These are phyloP conservation scores for Aspergillus heteromorphus DNA, from an alignment of 495 filamentous ascomycete species.

Conservation along the genomic window DNA sequence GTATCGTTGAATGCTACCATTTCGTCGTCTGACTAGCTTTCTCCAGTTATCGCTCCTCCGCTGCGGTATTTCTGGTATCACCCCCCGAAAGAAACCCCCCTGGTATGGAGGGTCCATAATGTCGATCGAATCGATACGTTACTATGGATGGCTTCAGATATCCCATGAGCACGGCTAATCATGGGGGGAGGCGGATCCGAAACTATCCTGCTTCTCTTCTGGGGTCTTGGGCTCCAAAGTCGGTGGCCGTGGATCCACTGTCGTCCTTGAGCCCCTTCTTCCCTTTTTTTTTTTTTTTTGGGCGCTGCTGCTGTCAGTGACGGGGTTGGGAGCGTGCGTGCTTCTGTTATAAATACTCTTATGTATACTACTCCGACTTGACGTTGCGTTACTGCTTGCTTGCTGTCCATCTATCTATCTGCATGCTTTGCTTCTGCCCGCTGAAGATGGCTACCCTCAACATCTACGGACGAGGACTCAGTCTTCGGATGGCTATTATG, in stretches of 20 bases:
- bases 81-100: constrained; percentile 6
- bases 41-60: not conserved
- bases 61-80: constrained; percentile 13
- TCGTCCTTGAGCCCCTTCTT: not conserved
- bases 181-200: not conserved
- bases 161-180: not conserved
- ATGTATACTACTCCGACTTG: constrained; percentile 2
- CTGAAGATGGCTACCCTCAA: constrained; percentile 25
- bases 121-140: constrained; percentile 10
- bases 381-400: not conserved
- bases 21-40: constrained; percentile 16
- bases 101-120: constrained; percentile 17
- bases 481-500: constrained; percentile 32
- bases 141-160: constrained; percentile 6
- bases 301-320: constrained; percentile 10
- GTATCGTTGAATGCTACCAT: constrained; percentile 2
- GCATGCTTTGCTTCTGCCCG: not conserved
- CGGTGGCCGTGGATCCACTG: constrained; percentile 4
- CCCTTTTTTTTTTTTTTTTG: too few relatives aligned
- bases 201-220: not conserved
- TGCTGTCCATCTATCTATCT: not conserved
- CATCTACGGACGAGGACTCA: constrained; percentile 29
- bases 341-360: constrained; percentile 11
- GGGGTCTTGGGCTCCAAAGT: constrained; percentile 3
- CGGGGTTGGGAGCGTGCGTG: constrained; percentile 6